Evolutionary conservation across 371 early-diverging fungal genomes (phyloP), one percentile per base, ranked within the genome.

Genomic region (Rhizopus delemar): DNA sequence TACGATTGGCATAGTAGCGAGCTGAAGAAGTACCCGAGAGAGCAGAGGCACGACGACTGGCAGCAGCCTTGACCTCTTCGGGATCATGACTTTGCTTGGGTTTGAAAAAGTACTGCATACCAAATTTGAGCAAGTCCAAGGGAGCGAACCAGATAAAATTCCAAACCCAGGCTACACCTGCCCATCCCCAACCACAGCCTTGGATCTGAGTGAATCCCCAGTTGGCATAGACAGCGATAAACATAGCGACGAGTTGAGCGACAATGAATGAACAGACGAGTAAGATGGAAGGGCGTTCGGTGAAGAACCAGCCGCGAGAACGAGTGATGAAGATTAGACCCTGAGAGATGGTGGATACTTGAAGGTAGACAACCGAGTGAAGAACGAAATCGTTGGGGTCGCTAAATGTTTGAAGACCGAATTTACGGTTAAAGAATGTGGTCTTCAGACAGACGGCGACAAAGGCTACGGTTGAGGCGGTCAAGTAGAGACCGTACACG

Each of bases 131-230:
- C 50, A 85, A 70, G 66, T 88, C 88, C 59, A 88, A 63, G 45
- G 88, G 88, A 57, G 85, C 62, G 59, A 85, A 88, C 88, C 88
- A 88, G 53, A 88, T 62, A 54, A 88, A 78, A 75, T 88, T 86
- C 87, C 87, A 88, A 65, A 88, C 73, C 88, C 88, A 88, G 56
- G 81, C 86, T 50, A 79, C 79, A 56, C 81, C 82, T 39, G 74
- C 83, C 80, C 78, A 78, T 8, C 63, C 58, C 83, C 83, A 82
- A 43, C 83, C 83, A 58, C 58, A 79, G 49, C 82, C 82, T 61
- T 71, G 55, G 35, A 83, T 80, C 33, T 73, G 53, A 32, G 84
- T 83, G 63, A 83, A 83, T 41, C 78, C 81, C 84, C 84, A 83
- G 68, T 83, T 60, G 56, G 84, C 83, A 57, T 83, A 83, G 43